Base-by-base conservation (phyloP, 2,329 filamentous ascomycete genomes). In the Trichoderma sp. region DNA sequence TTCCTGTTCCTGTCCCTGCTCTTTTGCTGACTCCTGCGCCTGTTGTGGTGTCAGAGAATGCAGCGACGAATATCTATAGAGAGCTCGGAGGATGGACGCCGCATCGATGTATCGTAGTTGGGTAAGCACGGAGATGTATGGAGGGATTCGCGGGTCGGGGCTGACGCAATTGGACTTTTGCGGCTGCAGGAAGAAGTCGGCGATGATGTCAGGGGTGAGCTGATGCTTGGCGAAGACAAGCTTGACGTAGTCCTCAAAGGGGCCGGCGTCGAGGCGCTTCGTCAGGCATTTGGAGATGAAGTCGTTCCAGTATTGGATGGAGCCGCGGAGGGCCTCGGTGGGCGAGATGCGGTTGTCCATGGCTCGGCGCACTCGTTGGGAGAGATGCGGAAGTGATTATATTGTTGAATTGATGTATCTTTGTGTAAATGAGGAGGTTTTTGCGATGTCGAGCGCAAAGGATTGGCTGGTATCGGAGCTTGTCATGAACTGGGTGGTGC, bases 171-270 rank as follows among this genome's bases (percentile, higher is more conserved):
- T 85, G 64, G 79, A 78, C 24, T 82, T 80, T 57, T 84, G 84
- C 3, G 90, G 89, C 28, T 85, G 85, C 53, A 92, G 82, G 75
- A 90, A 86, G 67, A 91, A 79, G 74, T 90, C 85, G 80, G 89
- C 87, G 74, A 91, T 80, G 71, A 83, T 79, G 12, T 80, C 74
- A 8, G 88, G 82, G 4, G 86, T 82, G 11, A 91, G 80, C 1
- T 87, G 87, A 73, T 88, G 81, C 74, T 86, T 84, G 4, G 82
- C 80, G 73, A 85, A 82, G 68, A 90, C 81, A 57, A 89, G 76
- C 1, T 80, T 81, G 26, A 86, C 84, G 73, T 84, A 88, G 28
- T 82, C 79, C 56, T 85, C 83, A 78, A 92, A 92, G 71, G 81
- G 81, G 47, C 86, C 84, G 34, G 82, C 77, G 56, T 87, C 85